Evolutionary conservation across 148 eudicot species (phyloP), one percentile per base, ranked within the genome.

Genomic region (Mesembryanthemum crystallinum): DNA sequence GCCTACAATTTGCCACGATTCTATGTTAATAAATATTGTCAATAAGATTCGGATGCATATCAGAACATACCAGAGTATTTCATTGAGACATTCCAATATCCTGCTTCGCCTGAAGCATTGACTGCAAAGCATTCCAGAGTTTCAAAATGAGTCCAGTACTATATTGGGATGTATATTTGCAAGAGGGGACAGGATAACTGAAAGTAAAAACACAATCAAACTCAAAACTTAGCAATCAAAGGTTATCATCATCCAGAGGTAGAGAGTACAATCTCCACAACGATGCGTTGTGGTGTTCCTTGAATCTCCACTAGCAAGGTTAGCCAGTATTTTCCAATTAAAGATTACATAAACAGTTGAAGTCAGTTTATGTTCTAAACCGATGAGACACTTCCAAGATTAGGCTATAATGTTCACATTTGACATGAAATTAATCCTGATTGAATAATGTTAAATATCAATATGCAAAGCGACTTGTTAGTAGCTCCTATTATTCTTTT

Each of bases 41-140:
- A n/a, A n/a, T n/a, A n/a, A n/a, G n/a, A n/a, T n/a, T n/a, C n/a
- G n/a, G n/a, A n/a, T n/a, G n/a, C n/a, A n/a, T n/a, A 52, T 51
- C 67, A 71, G 71, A 68, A 69, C 81, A 77, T 71, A 93, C 98
- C 96, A 81, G 93, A 85, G 83, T 93, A 93, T 87, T 89, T 84
- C 78, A 87, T 61, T 3, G 84, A 81, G 29, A 80, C 71, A 73
- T 82, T 87, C 96, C 89, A 63, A 89, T 93, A 71, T 89, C 98
- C 79, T 93, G 96, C 88, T 91, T 93, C 83, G 98, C 98, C 82
- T 93, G 96, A 84, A 93, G 96, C 84, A 96, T 86, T 73, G 98
- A 90, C 98, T 93, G 93, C 82, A 45, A n/a, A 72, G 21, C 32
- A 74, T 62, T 51, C 30, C 54, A 29, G 35, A 61, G 0, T 58